Conservation (phyloP, 2,329 filamentous ascomycete genomes). For the Curvularia sp. region DNA sequence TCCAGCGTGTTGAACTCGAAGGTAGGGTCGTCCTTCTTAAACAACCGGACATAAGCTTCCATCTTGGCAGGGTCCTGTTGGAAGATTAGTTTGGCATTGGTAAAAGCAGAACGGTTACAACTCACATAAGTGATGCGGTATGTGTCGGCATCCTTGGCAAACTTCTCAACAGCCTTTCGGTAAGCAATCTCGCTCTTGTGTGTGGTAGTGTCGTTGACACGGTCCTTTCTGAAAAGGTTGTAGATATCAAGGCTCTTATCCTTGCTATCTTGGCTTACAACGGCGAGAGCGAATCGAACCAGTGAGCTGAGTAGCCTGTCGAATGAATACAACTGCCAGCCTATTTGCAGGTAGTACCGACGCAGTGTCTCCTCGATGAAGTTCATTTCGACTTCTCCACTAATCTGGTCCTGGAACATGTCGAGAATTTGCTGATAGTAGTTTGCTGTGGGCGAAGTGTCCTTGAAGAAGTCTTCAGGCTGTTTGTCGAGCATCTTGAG, state of each 20-base stretch:
- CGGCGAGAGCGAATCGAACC: constrained; percentile 79
- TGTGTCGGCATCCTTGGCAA: constrained; percentile 89
- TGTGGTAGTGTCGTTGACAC: constrained; percentile 83
- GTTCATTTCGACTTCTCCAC: constrained; percentile 79
- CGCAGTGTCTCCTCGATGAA: constrained; percentile 90
- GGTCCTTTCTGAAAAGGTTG: constrained; percentile 82
- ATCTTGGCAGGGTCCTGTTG: constrained; percentile 65
- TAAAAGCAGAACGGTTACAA: constrained; percentile 32
- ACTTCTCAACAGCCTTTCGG: constrained; percentile 89
- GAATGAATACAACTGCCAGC: constrained; percentile 93
- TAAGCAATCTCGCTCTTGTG: constrained; percentile 90
- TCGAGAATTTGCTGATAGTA: constrained; percentile 87
- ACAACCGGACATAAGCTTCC: constrained; percentile 78
- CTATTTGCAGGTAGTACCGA: constrained; percentile 87
- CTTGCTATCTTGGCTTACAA: constrained; percentile 84
- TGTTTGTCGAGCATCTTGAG: constrained; percentile 84
- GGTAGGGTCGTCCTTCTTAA: constrained; percentile 82
- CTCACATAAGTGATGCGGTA: constrained; percentile 92
- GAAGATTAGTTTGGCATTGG: constrained; percentile 34
- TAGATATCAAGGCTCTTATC: constrained; percentile 94
- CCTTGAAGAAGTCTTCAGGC: constrained; percentile 75
- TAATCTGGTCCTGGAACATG: constrained; percentile 86
- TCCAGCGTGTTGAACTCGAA: constrained; percentile 76
- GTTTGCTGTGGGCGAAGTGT: constrained; percentile 67
- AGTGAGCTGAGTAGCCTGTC: constrained; percentile 86